Conservation (phyloP, 192 early-diverging fungal species). For the Pilaira anomala region DNA sequence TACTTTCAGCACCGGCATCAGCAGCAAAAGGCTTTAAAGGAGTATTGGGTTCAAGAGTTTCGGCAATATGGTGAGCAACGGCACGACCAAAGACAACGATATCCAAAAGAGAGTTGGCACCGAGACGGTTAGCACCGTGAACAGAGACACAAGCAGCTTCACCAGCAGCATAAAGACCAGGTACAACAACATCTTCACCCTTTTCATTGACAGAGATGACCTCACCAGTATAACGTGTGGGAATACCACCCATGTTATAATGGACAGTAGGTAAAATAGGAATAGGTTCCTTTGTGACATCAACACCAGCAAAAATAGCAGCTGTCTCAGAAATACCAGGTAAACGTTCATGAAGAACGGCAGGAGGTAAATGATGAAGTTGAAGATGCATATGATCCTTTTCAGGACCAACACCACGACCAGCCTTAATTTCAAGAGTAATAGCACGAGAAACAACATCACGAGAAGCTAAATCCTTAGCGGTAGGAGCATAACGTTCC, state of each 20-base stretch:
- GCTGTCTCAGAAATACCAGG: slow-evolving; percentile 99
- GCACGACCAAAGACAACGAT: slow-evolving; percentile 99
- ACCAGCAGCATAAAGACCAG: slow-evolving; percentile 97
- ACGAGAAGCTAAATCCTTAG: slow-evolving; percentile 97
- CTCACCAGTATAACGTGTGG: slow-evolving; percentile 95
- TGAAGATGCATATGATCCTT: slow-evolving; percentile 96
- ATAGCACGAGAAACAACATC: slow-evolving; percentile 99
- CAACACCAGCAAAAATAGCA: slow-evolving; percentile 96
- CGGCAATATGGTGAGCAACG: slow-evolving; percentile 88
- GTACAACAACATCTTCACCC: slow-evolving; percentile 89
- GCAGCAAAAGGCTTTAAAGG: slow-evolving; percentile 79
- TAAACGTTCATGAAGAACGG: slow-evolving; percentile 87
- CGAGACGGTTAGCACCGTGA: slow-evolving; percentile 97
- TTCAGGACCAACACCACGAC: slow-evolving; percentile 94
- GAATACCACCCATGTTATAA: slow-evolving; percentile 99
- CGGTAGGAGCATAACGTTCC: slow-evolving; percentile 98
- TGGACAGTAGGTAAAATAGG: slow-evolving; percentile 98
- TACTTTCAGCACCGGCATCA: slow-evolving; percentile 82
- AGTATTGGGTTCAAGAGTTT: slow-evolving; percentile 84
- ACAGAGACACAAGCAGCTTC: slow-evolving; percentile 98
- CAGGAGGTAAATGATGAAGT: slow-evolving; percentile 90
- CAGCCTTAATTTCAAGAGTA: slow-evolving; percentile 97
- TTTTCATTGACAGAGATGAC: slow-evolving; percentile 77
- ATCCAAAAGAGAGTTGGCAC: slow-evolving; percentile 97
- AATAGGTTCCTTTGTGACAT: slow-evolving; percentile 99